A percentile compares a stretch with the other conserved stretches of the same genome.
phyloP scores from a whole-genome alignment of 495 filamentous ascomycete species.

The Monascus purpureus region DNA sequence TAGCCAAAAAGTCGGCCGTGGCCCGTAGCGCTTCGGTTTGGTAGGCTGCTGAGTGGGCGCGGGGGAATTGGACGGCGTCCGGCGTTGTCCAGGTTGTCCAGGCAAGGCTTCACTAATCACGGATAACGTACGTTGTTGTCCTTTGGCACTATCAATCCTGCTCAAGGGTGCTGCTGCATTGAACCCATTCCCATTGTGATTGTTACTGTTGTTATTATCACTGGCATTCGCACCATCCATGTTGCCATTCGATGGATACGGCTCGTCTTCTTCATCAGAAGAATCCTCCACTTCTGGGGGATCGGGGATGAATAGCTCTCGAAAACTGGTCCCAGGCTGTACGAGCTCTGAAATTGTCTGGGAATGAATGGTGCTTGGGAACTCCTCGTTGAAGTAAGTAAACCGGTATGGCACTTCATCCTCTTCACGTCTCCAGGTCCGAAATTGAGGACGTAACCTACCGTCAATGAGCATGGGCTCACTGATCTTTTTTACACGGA shows the following conservation, averaged over 20 bases:
- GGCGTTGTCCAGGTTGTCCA: conserved; percentile 15
- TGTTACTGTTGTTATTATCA: conserved; percentile 2
- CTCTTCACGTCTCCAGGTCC: conserved; percentile 70
- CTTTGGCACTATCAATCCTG: conserved; percentile 20
- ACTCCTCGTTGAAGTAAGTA: conserved; percentile 97
- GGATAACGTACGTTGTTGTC: conserved; percentile 12
- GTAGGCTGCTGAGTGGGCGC: conserved; percentile 10
- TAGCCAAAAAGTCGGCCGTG: conserved; percentile 90
- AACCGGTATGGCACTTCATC: conserved; percentile 90
- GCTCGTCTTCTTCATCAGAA: conserved; percentile 49
- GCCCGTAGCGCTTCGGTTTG: conserved; percentile 61
- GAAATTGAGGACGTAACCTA: conserved; percentile 65
- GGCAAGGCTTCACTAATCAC: conserved; percentile 21
- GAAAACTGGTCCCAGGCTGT: conserved; percentile 69
- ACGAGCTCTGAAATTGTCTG: conserved; percentile 87
- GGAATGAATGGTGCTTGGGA: conserved; percentile 85
- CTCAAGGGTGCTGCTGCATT: conserved; percentile 10
- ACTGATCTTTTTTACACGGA: conserved; percentile 81
- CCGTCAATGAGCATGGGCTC: conserved; percentile 88
- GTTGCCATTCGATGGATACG: conserved; percentile 13
- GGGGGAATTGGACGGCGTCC: conserved; percentile 9
- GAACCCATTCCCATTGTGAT: conserved; percentile 11
- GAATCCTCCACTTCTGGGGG: conserved; percentile 48
- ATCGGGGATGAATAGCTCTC: conserved; percentile 71
- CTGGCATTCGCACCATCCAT: conserved; percentile 9